phyloP scores from a whole-genome alignment of 805 yeast species.

The Teunomyces kruisii region DNA sequence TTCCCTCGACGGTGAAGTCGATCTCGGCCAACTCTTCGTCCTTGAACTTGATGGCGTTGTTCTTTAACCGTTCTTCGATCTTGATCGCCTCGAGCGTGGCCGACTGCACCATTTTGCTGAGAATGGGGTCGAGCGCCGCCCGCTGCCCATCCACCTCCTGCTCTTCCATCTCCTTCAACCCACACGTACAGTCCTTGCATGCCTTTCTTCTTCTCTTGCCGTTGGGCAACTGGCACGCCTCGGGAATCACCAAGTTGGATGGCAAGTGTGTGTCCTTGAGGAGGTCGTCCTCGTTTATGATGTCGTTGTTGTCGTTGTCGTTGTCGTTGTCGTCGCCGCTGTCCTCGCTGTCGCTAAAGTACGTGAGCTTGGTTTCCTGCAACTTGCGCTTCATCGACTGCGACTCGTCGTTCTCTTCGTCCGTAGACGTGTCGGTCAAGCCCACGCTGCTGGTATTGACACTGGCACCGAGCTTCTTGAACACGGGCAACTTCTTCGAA shows the following conservation, averaged over 20 bases:
- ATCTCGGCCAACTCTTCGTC: slow-evolving; percentile 80
- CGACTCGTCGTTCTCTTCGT: slow-evolving; percentile 35
- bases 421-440: slow-evolving; percentile 48
- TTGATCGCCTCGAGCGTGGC: slow-evolving; percentile 55
- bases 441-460: slow-evolving; percentile 19
- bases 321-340: slow-evolving; percentile 51
- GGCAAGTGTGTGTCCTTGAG: slow-evolving; percentile 26
- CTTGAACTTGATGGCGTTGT: slow-evolving; percentile 46
- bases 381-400: slow-evolving; percentile 43
- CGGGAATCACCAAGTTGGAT: slow-evolving; percentile 53
- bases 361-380: slow-evolving; percentile 49
- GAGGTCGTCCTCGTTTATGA: slow-evolving; percentile 39
- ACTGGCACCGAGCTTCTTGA: slow-evolving; percentile 14
- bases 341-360: slow-evolving; percentile 48
- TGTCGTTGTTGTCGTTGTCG: slow-evolving; percentile 56
- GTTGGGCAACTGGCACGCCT: slow-evolving; percentile 50
- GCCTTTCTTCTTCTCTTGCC: slow-evolving; percentile 81
- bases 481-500: slow-evolving; percentile 17
- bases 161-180: slow-evolving; percentile 86
- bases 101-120: slow-evolving; percentile 48
- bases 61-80: slow-evolving; percentile 50
- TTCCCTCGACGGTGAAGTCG: slow-evolving; percentile 95
- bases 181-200: slow-evolving; percentile 98
- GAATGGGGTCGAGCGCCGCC: slow-evolving; percentile 43
- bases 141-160: slow-evolving; percentile 45